Base-by-base conservation (phyloP, 2,329 filamentous ascomycete genomes). In the Amesomyces nigricolor region DNA sequence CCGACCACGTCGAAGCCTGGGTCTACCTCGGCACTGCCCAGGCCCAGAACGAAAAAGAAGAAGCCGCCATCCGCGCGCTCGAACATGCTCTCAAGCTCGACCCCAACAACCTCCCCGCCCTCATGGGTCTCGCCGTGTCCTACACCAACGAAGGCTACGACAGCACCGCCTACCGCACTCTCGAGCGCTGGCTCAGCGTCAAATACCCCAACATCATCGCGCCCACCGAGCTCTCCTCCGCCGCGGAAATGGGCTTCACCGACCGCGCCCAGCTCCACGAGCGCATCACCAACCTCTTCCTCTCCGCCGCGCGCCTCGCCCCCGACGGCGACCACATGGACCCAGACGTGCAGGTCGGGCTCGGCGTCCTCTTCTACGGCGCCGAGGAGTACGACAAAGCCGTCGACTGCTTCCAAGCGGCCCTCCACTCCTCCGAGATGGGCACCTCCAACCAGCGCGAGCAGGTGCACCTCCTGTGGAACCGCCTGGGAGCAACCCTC, bases 131-230 rank as follows among this genome's bases (percentile, higher is more conserved):
- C 51, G 91, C 92, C 13, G 92, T 99, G 17, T 95, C 89, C 5
- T 99, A 99, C 72, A 99, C 94, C 47, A 99, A 99, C 73, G 94
- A 99, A 74, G 94, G 92, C 60, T 99, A 97, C 73, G 94, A 99
- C 72, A 92, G 88, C 67, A 95, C 91, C 17, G 92, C 94, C 47
- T 99, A 97, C 77, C 85, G 92, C 53, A 97, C 92, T 9, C 80
- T 99, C 13, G 94, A 99, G 74, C 88, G 92, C 62, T 99, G 94
- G 94, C 80, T 99, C 30, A 89, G 90, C n/a, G 83, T 89, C 66
- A 95, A 95, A 72, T 99, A 99, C 72, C 91, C 94, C 6, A 78
- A 83, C 37, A 83, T 99, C 60, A 83, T 91, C 65, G 75, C 88
- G 48, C 86, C 85, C 11, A 80, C 82, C 48, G 80, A 89, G 37